These are phyloP conservation scores for Epichloe bromicola DNA, from an alignment of 2,329 filamentous ascomycete genomes.

Conservation along the genomic window DNA sequence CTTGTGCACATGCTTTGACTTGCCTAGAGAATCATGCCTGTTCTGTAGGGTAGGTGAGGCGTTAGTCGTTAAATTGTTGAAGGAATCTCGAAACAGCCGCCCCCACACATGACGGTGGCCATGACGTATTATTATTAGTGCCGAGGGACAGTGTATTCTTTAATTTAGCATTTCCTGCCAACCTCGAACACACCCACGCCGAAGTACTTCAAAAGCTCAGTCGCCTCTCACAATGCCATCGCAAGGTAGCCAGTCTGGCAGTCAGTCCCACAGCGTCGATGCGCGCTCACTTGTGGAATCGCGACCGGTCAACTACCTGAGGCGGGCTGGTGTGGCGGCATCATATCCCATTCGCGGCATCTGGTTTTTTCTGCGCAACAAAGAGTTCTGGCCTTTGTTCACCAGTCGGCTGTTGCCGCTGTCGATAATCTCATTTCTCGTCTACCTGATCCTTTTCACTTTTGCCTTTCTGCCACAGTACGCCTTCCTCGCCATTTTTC, in stretches of 20 bases:
- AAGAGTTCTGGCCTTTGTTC: slow-evolving; percentile 73
- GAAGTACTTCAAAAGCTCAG: not conserved
- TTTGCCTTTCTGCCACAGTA: slow-evolving; percentile 84
- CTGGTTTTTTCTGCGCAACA: slow-evolving; percentile 65
- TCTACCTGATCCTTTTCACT: slow-evolving; percentile 75
- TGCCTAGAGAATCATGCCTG: no score
- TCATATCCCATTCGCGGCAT: slow-evolving; percentile 58
- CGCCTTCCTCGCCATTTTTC: slow-evolving; percentile 79
- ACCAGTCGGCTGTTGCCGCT: slow-evolving; percentile 66
- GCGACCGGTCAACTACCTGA: slow-evolving; percentile 28
- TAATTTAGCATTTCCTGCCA: not conserved
- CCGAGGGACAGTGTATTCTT: not conserved
- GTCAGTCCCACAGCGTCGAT: slow-evolving; percentile 4
- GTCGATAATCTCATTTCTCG: slow-evolving; percentile 66
- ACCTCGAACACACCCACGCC: not conserved
- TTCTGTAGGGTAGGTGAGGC: not conserved
- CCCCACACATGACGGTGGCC: not conserved
- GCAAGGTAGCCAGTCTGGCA: slow-evolving; percentile 3
- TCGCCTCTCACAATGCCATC: slow-evolving; percentile 4
- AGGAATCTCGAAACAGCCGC: not conserved
- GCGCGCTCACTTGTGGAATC: slow-evolving; percentile 2
- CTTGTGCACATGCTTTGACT: no score
- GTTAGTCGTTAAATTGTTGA: not conserved
- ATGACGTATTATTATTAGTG: not conserved
- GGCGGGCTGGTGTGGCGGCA: slow-evolving; percentile 31